Evolutionary conservation across 2,329 filamentous ascomycete genomes (phyloP).

Genomic region (Thelonectria discophora): DNA sequence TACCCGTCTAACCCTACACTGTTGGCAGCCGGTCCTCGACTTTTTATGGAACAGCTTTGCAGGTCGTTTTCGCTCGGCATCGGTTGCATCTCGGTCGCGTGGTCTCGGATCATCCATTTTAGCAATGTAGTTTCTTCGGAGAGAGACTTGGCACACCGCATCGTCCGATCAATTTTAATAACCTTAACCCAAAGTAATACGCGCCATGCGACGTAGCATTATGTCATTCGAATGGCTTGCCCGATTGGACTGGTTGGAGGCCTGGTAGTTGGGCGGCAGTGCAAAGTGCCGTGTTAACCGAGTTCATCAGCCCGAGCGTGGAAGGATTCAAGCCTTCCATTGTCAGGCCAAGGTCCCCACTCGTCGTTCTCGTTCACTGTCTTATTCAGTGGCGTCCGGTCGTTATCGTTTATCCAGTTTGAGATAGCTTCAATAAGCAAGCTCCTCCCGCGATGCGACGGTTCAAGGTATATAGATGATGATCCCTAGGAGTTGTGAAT

Average conservation of each 20-base stretch:
- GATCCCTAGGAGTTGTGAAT: too few species aligned
- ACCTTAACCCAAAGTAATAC: background rate
- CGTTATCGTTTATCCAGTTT: constrained; percentile 1
- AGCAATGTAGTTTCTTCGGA: background rate
- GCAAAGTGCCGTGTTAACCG: constrained; percentile 6
- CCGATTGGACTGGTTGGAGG: background rate
- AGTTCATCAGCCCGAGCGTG: background rate
- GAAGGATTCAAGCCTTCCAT: background rate
- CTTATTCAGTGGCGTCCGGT: background rate
- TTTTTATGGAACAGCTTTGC: constrained; percentile 25
- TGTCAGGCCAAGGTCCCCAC: constrained; percentile 13
- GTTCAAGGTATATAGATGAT: background rate
- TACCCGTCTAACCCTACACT: constrained; percentile 20
- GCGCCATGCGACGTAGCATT: background rate
- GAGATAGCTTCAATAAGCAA: too few species aligned
- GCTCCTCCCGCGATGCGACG: too few species aligned
- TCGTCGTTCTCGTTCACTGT: constrained; percentile 20
- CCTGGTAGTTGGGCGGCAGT: background rate
- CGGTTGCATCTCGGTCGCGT: background rate
- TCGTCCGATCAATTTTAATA: background rate
- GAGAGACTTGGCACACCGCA: background rate
- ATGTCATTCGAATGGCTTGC: background rate
- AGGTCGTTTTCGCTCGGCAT: constrained; percentile 14
- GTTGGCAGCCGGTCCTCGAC: constrained; percentile 22
- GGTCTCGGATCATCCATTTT: background rate